Base-by-base conservation (phyloP, 306 rosid genomes). In the Prosopis cineraria region DNA sequence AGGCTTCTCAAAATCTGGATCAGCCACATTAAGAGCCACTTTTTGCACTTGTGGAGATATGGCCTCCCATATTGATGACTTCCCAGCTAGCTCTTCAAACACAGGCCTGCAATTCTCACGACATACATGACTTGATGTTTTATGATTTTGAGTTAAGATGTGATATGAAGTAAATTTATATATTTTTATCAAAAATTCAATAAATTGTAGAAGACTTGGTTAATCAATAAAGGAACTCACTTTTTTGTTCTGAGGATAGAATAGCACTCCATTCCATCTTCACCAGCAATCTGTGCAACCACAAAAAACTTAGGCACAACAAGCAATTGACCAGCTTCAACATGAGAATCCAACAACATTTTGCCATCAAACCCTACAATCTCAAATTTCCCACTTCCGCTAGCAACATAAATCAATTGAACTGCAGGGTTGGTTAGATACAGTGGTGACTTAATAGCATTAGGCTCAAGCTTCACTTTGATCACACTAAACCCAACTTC, bases 41-140 rank as follows among this genome's bases (percentile, higher is more conserved):
- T 84, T 70, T 47, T 73, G 60, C 68, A 83, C 78, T 16, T 44
- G 48, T 3, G 92, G 80, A 16, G 96, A 86, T 17, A 90, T 63
- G 4, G 85, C 87, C 0, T 65, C 73, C 87, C 84, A 85, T 0
- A 78, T 71, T 6, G 93, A 89, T 66, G 53, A 8, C 14, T 34
- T 80, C 1, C 92, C 89, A 13, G 80, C 86, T 6, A 93, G 17
- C 47, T 90, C 92, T 80, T 79, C 84, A 40, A 86, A 55, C 25
- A 69, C 56, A 43, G 92, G 93, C 80, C 97, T 93, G 52, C 62
- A 73, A 64, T 5, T 52, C 37, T 3, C 5, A 3, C 37, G 5
- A 34, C 3, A 3, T 3, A 34, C 37, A 1, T 34, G 37, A 34
- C n/a, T n/a, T n/a, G n/a, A n/a, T n/a, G n/a, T n/a, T 10, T 10